Evolutionary conservation across 2,329 filamentous ascomycete species (phyloP).

Genomic region (Fonsecaea monophora): DNA sequence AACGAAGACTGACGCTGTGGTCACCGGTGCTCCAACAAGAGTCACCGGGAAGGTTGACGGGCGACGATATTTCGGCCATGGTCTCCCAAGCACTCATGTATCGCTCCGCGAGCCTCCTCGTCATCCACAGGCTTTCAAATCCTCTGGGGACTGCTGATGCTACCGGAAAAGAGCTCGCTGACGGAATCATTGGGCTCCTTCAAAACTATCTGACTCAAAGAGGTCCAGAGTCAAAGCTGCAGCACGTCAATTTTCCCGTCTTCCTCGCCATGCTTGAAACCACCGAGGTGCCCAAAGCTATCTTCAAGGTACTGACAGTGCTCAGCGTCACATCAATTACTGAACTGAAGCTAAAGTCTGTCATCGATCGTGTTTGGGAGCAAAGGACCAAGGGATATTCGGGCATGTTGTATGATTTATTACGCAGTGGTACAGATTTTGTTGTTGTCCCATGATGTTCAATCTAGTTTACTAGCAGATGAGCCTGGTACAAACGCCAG

Average conservation of each 20-base stretch:
- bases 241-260: constrained; percentile 41
- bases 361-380: constrained; percentile 37
- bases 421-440: constrained; percentile 30
- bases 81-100: constrained; percentile 45
- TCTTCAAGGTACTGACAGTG: constrained; percentile 35
- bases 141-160: constrained; percentile 44
- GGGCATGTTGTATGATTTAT: constrained; percentile 41
- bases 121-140: constrained; percentile 45
- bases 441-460: constrained; percentile 13
- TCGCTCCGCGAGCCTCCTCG: constrained; percentile 41
- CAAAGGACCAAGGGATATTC: constrained; percentile 35
- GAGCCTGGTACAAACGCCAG: no score
- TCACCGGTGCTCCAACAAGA: constrained; percentile 1
- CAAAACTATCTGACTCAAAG: constrained; percentile 1
- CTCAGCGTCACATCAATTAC: background rate
- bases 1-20: constrained; percentile 14
- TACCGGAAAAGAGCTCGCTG: constrained; percentile 36
- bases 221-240: constrained; percentile 19
- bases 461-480: no score
- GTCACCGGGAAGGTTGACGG: constrained; percentile 37
- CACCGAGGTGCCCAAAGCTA: constrained; percentile 35
- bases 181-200: constrained; percentile 39
- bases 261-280: constrained; percentile 41
- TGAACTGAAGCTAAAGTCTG: constrained; percentile 20
- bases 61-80: constrained; percentile 43